Percentiles rank a stretch among this genome's conserved stretches.
phyloP scores from a whole-genome alignment of 768 basidiomycete species.

The Rubroboletus pulcherrimus region DNA sequence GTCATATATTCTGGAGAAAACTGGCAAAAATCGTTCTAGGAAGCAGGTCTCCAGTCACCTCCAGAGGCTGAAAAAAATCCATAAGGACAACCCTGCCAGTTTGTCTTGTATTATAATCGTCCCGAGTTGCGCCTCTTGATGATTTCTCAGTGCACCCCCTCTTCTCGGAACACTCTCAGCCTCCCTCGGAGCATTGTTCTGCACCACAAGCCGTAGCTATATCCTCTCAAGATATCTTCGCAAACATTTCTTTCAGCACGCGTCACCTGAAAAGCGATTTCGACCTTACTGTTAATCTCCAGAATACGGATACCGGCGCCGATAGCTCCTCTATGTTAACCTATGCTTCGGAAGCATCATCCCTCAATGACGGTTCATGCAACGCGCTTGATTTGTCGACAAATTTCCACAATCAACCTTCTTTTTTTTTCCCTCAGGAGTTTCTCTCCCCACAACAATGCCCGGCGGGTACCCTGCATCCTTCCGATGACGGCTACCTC shows the following conservation, averaged over 20 bases:
- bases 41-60: slow-evolving; percentile 41
- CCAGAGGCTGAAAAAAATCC: slow-evolving; percentile 35
- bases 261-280: slow-evolving; percentile 14
- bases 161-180: slow-evolving; percentile 23
- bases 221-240: slow-evolving; percentile 10
- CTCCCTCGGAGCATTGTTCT: slow-evolving; percentile 11
- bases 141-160: slow-evolving; percentile 19
- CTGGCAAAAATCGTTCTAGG: slow-evolving; percentile 36
- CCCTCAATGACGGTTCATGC: neutral
- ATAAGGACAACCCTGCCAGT: slow-evolving; percentile 32
- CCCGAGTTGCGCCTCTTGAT: neutral
- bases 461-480: neutral
- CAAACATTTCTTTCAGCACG: slow-evolving; percentile 5
- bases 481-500: slow-evolving; percentile 9
- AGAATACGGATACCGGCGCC: neutral
- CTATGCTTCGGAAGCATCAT: slow-evolving; percentile 1
- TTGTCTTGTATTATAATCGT: slow-evolving; percentile 12
- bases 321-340: slow-evolving; percentile 5
- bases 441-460: slow-evolving; percentile 10
- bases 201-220: neutral
- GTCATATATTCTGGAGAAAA: slow-evolving; percentile 36
- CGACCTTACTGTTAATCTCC: slow-evolving; percentile 6
- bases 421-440: slow-evolving; percentile 4
- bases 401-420: slow-evolving; percentile 5
- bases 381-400: slow-evolving; percentile 3